Evolutionary conservation across 2,329 filamentous ascomycete genomes (phyloP), one percentile per base, ranked within the genome.

Genomic region (Trichoderma sp.): DNA sequence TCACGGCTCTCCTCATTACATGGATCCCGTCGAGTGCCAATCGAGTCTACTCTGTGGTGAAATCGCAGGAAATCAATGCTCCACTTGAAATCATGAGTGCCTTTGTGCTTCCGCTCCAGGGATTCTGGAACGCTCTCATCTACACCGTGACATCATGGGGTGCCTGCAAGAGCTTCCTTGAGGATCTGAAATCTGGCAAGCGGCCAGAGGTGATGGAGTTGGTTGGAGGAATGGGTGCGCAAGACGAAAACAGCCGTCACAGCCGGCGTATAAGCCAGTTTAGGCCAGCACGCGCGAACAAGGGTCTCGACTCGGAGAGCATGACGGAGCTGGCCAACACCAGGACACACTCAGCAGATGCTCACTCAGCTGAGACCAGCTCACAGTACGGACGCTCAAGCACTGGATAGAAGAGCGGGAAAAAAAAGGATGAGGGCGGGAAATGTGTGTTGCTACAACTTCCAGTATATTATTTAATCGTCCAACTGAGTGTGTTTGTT

Each of bases 61-160:
- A 90, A 74, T 81, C 84, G 0, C 79, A 85, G 30, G 69, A 83
- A 4, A 79, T 85, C 0, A 85, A 83, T 8, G 84, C 89, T 32
- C 81, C 84, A 0, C 85, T 96, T 28, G 89, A 92, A 74, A 88
- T 91, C 72, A 86, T 89, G 72, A 90, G 90, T 26, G 89, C 91
- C 0, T 85, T 93, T 51, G 92, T 96, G 1, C 84, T 96, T 10
- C 92, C 93, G 0, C 84, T 94, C 0, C 93, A 96, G 76, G 93
- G 93, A 0, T 91, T 94, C 74, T 96, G 92, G 92, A 96, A 96
- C 77, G 87, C 89, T 21, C 78, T 91, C 69, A 93, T 96, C 72
- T 96, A 96, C 78, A 80, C 88, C 18, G 84, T 87, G 13, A 93
- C 91, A 1, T 92, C 90, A 6, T 87, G 88, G 83, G 79, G 85